Evolutionary conservation across 805 yeast genomes (phyloP).

Genomic region (Kockiozyma suomiensis): DNA sequence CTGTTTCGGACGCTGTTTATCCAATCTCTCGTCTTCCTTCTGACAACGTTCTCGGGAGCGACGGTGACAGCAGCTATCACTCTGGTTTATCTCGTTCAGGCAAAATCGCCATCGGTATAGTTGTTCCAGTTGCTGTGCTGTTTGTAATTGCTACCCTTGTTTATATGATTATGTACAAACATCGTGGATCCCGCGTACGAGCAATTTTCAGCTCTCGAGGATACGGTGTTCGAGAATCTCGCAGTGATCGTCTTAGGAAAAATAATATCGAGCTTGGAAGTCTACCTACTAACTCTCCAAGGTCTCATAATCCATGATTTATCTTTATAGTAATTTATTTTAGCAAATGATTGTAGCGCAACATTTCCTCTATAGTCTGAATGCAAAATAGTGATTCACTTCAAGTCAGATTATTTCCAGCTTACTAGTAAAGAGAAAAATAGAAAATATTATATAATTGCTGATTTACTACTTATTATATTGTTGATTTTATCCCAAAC

Average conservation of each 20-base stretch:
- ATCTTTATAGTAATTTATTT: neutral
- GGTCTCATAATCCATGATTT: neutral
- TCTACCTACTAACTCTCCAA: neutral
- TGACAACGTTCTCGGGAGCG: conserved; percentile 40
- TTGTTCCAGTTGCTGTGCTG: conserved; percentile 19
- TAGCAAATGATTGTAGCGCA: too few species aligned
- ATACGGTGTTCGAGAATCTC: conserved; percentile 16
- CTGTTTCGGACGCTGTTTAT: conserved; percentile 40
- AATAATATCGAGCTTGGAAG: conserved; percentile 19
- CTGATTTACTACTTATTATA: too few species aligned
- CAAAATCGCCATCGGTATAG: conserved; percentile 23
- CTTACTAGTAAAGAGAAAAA: too few species aligned
- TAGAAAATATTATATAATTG: too few species aligned
- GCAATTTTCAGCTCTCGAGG: conserved; percentile 16
- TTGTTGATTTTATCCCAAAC: too few species aligned
- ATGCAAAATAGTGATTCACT: too few species aligned
- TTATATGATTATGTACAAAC: conserved; percentile 10
- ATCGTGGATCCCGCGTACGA: neutral
- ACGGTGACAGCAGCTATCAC: neutral
- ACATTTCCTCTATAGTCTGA: too few species aligned
- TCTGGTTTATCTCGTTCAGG: conserved; percentile 16
- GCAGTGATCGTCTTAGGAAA: neutral
- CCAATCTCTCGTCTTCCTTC: conserved; percentile 49
- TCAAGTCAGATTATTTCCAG: too few species aligned
- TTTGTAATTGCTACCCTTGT: conserved; percentile 10